Base-by-base conservation (phyloP, 2,329 filamentous ascomycete genomes). In the Trichoderma lentiforme region DNA sequence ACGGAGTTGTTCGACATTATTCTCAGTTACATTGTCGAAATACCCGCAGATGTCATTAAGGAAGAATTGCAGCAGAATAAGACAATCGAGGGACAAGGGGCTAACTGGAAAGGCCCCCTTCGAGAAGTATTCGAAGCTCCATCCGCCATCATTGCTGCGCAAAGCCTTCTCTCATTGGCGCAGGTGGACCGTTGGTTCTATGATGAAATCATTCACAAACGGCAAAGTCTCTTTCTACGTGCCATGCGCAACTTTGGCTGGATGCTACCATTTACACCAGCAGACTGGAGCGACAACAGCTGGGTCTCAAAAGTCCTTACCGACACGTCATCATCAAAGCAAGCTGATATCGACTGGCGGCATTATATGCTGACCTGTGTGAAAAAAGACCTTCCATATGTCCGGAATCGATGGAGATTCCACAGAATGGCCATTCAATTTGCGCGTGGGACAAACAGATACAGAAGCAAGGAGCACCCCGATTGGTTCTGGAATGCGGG, bases 191-290 rank as follows among this genome's bases (percentile, higher is more conserved):
- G 66, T 24, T 69, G 66, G 66, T 69, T 51, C 26, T n/a, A 68
- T 7, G 34, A 60, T 24, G 65, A 36, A n/a, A 47, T 68, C 9
- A 60, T 68, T 6, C 28, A 47, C 5, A 60, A 68, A 24, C 65
- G 65, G 30, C 65, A 60, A 60, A 28, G 3, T 12, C 32, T 30
- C 32, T 68, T 68, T 39, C 11, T 68, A 4, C 65, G 47, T 12
- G 53, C 65, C 6, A 26, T 68, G 24, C 65, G 65, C 24, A 68
- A 68, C 53, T 68, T 68, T 32, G 65, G 65, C 21, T 68, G 65
- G 65, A 68, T 68, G 65, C 9, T 60, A n/a, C 65, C 65, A 14
- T 68, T 68, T 12, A 68, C 65, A 26, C 65, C 65, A 24, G 65
- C 65, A 6, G 65, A 68, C 15, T 68, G 65, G 65, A 43, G 12